A percentile compares a stretch with the other conserved stretches of the same genome.
These are phyloP conservation scores for Aspergillus carlsbadensis DNA, from an alignment of 495 filamentous ascomycete species.

Conservation along the genomic window DNA sequence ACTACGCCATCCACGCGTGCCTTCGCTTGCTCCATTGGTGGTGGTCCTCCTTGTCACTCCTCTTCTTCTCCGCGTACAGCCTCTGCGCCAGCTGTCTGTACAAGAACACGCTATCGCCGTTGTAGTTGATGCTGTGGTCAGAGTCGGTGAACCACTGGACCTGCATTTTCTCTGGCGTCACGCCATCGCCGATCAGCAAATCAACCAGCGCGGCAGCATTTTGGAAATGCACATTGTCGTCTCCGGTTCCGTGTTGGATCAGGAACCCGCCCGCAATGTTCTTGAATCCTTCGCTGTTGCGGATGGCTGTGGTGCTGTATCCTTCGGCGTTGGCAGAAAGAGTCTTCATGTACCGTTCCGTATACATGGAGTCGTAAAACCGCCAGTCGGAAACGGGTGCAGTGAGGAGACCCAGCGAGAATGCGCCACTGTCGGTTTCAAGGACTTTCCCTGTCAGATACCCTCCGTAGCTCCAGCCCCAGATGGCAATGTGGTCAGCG, in stretches of 20 bases:
- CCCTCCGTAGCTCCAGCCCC: conserved; percentile 24
- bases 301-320: conserved; percentile 18
- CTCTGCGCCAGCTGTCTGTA: conserved; percentile 17
- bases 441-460: conserved; percentile 22
- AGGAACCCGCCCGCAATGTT: conserved; percentile 17
- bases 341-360: conserved; percentile 24
- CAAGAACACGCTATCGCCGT: conserved; percentile 17
- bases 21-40: conserved; percentile 20
- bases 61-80: conserved; percentile 17
- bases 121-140: conserved; percentile 19
- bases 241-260: conserved; percentile 21
- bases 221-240: conserved; percentile 26
- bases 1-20: background rate
- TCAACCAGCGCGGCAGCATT: conserved; percentile 20
- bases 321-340: conserved; percentile 15
- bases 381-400: conserved; percentile 23
- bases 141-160: conserved; percentile 24
- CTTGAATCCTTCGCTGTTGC: conserved; percentile 17
- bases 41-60: background rate
- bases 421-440: conserved; percentile 15
- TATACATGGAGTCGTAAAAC: conserved; percentile 24
- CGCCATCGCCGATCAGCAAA: conserved; percentile 14
- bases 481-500: conserved; percentile 19
- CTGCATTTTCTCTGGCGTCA: conserved; percentile 19
- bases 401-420: conserved; percentile 19